Evolutionary conservation across 345 rosid species (phyloP).

Genomic region (Luvunga scandens): DNA sequence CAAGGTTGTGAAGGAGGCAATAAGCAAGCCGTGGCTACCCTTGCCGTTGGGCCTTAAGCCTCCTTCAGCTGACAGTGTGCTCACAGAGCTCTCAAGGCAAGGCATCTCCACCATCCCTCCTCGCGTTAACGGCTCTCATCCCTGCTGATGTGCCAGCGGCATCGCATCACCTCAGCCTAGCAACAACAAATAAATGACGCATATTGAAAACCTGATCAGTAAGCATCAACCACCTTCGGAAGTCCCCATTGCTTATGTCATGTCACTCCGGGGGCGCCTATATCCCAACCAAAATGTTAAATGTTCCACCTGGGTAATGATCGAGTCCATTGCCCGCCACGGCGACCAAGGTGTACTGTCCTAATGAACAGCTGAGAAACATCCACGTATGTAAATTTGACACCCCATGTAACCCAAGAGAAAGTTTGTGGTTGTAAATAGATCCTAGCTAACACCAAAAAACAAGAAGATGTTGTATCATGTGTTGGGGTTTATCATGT

Average conservation of each 20-base stretch:
- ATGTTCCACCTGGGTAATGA: neutral
- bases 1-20: slow-evolving; percentile 77
- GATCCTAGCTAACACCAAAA: slow-evolving; percentile 15
- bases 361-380: slow-evolving; percentile 15
- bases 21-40: slow-evolving; percentile 90
- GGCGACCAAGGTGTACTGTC: neutral
- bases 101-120: slow-evolving; percentile 68
- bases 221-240: neutral
- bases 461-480: neutral
- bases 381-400: slow-evolving; percentile 19
- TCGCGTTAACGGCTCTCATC: slow-evolving; percentile 31
- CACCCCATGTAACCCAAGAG: slow-evolving; percentile 27
- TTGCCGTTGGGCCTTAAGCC: slow-evolving; percentile 87
- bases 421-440: slow-evolving; percentile 42
- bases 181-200: neutral
- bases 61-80: slow-evolving; percentile 72
- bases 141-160: slow-evolving; percentile 25
- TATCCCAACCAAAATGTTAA: neutral
- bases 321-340: neutral
- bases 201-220: neutral
- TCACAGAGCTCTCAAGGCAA: slow-evolving; percentile 80
- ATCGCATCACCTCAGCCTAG: neutral
- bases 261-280: neutral
- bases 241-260: neutral
- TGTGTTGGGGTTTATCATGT: neutral